A percentile compares a stretch with the other conserved stretches of the same genome.
These are phyloP conservation scores for Acanthamoeba castellanii DNA, from an alignment of 208 protist genomes.

Conservation along the genomic window DNA sequence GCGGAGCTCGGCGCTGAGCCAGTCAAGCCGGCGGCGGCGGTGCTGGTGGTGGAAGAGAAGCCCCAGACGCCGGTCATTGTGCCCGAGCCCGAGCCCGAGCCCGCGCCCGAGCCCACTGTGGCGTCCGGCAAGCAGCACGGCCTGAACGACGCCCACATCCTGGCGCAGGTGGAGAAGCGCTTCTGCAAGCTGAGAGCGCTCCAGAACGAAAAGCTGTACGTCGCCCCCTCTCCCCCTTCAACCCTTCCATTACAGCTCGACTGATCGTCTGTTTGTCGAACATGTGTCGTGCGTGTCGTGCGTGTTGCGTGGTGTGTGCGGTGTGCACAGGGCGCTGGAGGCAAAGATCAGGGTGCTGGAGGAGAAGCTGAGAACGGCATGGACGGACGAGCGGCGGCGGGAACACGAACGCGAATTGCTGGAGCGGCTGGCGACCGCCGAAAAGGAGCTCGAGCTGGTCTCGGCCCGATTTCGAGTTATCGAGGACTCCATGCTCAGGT, in stretches of 20 bases:
- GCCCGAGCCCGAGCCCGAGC: not conserved
- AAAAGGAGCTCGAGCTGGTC: not conserved
- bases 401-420: not conserved
- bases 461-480: not conserved
- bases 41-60: not conserved
- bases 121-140: not conserved
- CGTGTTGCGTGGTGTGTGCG: not conserved
- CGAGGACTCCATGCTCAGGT: not conserved
- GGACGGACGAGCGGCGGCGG: not conserved
- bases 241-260: no score
- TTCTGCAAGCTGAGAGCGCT: conserved; percentile 8
- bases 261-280: no score
- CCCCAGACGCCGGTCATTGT: not conserved
- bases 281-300: not conserved
- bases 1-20: not conserved
- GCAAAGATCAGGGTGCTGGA: not conserved
- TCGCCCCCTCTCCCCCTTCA: not conserved
- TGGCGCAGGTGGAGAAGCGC: not conserved
- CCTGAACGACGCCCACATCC: not conserved
- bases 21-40: not conserved
- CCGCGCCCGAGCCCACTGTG: not conserved
- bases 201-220: not conserved
- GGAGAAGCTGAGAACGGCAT: not conserved
- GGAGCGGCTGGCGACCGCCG: not conserved
- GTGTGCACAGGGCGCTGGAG: not conserved